Conservation (phyloP, 371 early-diverging fungal genomes). For the Mucor circinelloides region DNA sequence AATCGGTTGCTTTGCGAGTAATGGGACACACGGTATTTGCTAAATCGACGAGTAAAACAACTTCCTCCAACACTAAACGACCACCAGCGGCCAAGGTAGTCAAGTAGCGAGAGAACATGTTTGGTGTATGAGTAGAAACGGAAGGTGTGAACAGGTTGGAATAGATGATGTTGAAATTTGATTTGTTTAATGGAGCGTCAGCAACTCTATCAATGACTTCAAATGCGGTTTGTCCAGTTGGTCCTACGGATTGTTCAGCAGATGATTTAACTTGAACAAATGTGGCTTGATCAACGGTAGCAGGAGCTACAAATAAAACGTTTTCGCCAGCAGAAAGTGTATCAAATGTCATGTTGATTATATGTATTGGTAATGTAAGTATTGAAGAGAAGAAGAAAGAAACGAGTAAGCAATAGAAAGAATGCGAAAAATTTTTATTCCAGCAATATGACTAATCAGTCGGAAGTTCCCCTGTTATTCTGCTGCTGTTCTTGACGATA, state of each 20-base stretch:
- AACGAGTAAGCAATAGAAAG: neutral
- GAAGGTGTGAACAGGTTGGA: constrained; percentile 44
- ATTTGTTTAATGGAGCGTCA: constrained; percentile 46
- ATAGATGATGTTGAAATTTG: constrained; percentile 34
- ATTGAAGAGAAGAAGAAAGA: neutral
- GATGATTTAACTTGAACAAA: constrained; percentile 29
- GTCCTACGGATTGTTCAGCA: constrained; percentile 44
- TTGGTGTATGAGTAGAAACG: constrained; percentile 39
- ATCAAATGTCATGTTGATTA: constrained; percentile 5
- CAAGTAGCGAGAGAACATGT: constrained; percentile 45
- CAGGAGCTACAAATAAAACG: constrained; percentile 42
- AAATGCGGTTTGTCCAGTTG: constrained; percentile 41
- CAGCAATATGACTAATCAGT: neutral
- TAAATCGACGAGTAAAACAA: constrained; percentile 35
- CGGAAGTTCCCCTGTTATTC: neutral
- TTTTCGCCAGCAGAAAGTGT: constrained; percentile 26
- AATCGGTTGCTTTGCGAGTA: constrained; percentile 42
- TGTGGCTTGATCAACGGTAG: constrained; percentile 34
- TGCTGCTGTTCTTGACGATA: neutral
- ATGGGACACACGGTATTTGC: constrained; percentile 43
- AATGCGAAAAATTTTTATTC: neutral
- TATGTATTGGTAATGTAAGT: neutral
- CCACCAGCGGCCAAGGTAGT: constrained; percentile 39
- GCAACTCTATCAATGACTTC: constrained; percentile 50
- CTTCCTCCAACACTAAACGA: constrained; percentile 36